A percentile compares a stretch with the other conserved stretches of the same genome.
phyloP scores from a whole-genome alignment of 148 eudicot genomes.

The Bassia scoparia region DNA sequence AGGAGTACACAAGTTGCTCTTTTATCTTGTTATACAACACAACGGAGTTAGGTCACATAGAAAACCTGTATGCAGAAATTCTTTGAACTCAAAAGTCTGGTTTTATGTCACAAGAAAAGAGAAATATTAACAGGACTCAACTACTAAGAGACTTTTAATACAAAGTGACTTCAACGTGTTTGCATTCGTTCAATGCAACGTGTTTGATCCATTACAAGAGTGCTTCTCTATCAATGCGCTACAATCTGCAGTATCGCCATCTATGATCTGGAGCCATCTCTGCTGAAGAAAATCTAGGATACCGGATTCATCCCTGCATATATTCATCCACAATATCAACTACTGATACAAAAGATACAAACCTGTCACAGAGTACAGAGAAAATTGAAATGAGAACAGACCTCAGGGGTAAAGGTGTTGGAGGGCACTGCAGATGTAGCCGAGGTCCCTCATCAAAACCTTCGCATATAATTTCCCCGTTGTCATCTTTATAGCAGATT shows the following conservation, averaged over 20 bases:
- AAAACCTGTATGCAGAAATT: neutral
- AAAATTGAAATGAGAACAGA: neutral
- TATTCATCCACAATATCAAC: slow-evolving; percentile 8
- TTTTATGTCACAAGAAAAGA: slow-evolving; percentile 17
- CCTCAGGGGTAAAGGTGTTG: slow-evolving; percentile 39
- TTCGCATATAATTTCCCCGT: slow-evolving; percentile 79
- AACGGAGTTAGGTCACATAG: slow-evolving; percentile 1
- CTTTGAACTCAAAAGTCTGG: slow-evolving; percentile 5
- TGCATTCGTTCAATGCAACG: slow-evolving; percentile 27
- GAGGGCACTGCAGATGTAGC: slow-evolving; percentile 35
- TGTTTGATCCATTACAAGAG: slow-evolving; percentile 40
- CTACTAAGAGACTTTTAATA: slow-evolving; percentile 18
- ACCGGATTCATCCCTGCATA: slow-evolving; percentile 42
- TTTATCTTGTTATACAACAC: neutral
- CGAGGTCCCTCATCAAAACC: slow-evolving; percentile 94
- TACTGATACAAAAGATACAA: neutral
- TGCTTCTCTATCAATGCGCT: slow-evolving; percentile 26
- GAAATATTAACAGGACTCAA: slow-evolving; percentile 15
- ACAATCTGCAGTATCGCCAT: slow-evolving; percentile 20
- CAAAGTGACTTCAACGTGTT: slow-evolving; percentile 8
- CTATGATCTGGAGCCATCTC: slow-evolving; percentile 49
- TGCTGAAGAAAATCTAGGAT: slow-evolving; percentile 58
- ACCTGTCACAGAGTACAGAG: neutral
- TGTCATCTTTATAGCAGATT: slow-evolving; percentile 66
- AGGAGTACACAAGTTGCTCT: neutral